Percentiles rank a stretch among this genome's conserved stretches.
Evolutionary conservation across 768 basidiomycete species (phyloP).

Genomic region (Clavaria fumosa): DNA sequence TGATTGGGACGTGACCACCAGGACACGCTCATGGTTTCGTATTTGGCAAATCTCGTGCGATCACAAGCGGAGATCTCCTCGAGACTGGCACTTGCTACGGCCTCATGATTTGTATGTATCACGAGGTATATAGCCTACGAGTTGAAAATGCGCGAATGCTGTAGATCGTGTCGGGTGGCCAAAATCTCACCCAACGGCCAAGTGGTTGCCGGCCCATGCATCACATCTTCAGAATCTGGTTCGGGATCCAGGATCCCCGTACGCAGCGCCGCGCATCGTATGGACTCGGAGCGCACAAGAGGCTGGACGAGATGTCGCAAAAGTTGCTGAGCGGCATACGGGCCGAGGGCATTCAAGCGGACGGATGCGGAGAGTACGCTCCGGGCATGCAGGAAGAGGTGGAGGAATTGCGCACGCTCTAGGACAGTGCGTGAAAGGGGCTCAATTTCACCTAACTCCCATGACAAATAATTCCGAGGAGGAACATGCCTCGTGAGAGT

Average conservation of each 20-base stretch:
- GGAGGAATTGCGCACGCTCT: constrained; percentile 78
- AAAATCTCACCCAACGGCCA: constrained; percentile 96
- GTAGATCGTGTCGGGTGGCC: constrained; percentile 78
- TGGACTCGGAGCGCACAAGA: constrained; percentile 41
- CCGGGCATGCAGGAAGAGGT: constrained; percentile 86
- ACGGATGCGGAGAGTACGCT: constrained; percentile 85
- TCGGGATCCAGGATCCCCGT: constrained; percentile 25
- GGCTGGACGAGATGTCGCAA: constrained; percentile 59
- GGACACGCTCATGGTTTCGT: constrained; percentile 91
- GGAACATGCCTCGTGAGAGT: constrained; percentile 44
- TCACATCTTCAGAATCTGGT: constrained; percentile 24
- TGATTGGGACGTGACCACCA: constrained; percentile 19
- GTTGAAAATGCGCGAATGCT: constrained; percentile 96
- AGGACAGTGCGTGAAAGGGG: too few relatives aligned
- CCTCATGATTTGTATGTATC: constrained; percentile 23
- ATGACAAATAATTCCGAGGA: constrained; percentile 1
- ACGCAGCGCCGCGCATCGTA: constrained; percentile 30
- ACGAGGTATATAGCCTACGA: too few relatives aligned
- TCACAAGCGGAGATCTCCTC: constrained; percentile 88
- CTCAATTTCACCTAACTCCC: too few relatives aligned
- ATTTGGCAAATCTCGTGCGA: constrained; percentile 84
- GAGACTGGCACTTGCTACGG: constrained; percentile 61
- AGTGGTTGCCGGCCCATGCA: constrained; percentile 64
- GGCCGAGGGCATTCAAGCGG: constrained; percentile 81
- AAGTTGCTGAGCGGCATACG: constrained; percentile 83